phyloP scores from a whole-genome alignment of 352 stramenopile species.

The Globisporangium orthogonon region DNA sequence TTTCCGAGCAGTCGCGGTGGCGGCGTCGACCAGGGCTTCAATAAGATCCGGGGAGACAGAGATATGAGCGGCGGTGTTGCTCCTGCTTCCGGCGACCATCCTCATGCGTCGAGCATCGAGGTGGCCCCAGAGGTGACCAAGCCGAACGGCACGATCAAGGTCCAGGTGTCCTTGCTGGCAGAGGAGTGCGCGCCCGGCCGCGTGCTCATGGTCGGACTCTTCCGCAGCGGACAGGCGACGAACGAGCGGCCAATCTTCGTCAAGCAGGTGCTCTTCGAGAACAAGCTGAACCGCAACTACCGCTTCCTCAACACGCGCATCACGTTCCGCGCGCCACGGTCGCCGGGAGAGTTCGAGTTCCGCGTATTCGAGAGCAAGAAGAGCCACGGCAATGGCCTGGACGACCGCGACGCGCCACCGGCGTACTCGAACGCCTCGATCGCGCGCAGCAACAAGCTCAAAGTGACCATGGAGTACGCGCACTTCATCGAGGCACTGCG shows the following conservation, averaged over 20 bases:
- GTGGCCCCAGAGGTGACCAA: constrained; percentile 61
- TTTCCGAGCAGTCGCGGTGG: not conserved
- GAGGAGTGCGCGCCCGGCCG: constrained; percentile 53
- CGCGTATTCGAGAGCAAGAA: constrained; percentile 74
- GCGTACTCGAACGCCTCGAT: constrained; percentile 66
- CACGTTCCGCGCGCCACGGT: constrained; percentile 73
- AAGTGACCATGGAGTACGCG: constrained; percentile 71
- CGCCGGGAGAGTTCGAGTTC: constrained; percentile 78
- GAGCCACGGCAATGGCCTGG: constrained; percentile 10
- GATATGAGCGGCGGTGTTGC: constrained; percentile 8
- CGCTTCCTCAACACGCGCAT: constrained; percentile 68
- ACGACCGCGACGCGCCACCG: constrained; percentile 15
- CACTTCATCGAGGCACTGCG: constrained; percentile 76
- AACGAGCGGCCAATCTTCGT: constrained; percentile 84
- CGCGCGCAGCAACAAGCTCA: constrained; percentile 59
- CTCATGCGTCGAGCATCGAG: constrained; percentile 16
- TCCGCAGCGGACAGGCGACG: constrained; percentile 59
- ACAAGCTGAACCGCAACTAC: constrained; percentile 62
- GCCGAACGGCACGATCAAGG: constrained; percentile 74
- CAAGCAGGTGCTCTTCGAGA: constrained; percentile 78
- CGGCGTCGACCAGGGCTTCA: constrained; percentile 17
- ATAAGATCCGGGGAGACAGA: constrained; percentile 9
- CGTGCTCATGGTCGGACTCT: constrained; percentile 71
- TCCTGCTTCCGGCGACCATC: constrained; percentile 7
- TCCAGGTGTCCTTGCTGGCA: constrained; percentile 53